Evolutionary conservation across 768 basidiomycete species (phyloP).

Genomic region (Agaricus subrufescens): DNA sequence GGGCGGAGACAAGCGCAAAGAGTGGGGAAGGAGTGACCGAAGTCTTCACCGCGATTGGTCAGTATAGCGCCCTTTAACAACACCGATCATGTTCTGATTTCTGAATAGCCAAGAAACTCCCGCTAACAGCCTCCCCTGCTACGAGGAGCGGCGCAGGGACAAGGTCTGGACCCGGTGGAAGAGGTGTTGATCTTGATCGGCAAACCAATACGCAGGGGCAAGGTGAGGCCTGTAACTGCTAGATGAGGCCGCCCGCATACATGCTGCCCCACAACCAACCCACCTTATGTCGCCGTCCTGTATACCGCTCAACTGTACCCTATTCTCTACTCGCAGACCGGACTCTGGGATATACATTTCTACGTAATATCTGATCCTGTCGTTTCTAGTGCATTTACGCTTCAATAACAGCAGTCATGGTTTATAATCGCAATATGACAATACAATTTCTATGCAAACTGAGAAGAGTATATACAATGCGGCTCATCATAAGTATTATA

Average conservation of each 20-base stretch:
- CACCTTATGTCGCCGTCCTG: background rate
- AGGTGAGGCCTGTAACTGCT: slow-evolving; percentile 78
- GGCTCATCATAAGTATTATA: background rate
- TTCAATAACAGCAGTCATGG: background rate
- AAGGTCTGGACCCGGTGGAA: slow-evolving; percentile 47
- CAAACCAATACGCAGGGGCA: slow-evolving; percentile 48
- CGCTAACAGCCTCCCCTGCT: slow-evolving; percentile 69
- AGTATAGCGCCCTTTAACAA: slow-evolving; percentile 17
- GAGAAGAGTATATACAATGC: background rate
- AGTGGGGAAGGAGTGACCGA: slow-evolving; percentile 81
- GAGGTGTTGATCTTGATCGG: slow-evolving; percentile 81
- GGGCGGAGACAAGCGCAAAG: slow-evolving; percentile 91
- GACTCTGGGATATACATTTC: slow-evolving; percentile 29
- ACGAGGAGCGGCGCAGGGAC: slow-evolving; percentile 50
- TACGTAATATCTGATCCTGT: slow-evolving; percentile 8
- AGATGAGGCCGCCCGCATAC: slow-evolving; percentile 15
- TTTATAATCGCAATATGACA: background rate
- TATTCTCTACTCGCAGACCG: slow-evolving; percentile 24
- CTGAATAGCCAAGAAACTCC: slow-evolving; percentile 77
- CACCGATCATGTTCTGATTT: slow-evolving; percentile 1
- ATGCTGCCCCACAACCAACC: background rate
- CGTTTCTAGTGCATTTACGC: slow-evolving; percentile 9
- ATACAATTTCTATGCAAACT: background rate
- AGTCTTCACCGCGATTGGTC: slow-evolving; percentile 84
- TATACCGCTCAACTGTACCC: slow-evolving; percentile 18